Evolutionary conservation across 148 eudicot species (phyloP), one percentile per base, ranked within the genome.

Genomic region (Chenopodium berlandieri): DNA sequence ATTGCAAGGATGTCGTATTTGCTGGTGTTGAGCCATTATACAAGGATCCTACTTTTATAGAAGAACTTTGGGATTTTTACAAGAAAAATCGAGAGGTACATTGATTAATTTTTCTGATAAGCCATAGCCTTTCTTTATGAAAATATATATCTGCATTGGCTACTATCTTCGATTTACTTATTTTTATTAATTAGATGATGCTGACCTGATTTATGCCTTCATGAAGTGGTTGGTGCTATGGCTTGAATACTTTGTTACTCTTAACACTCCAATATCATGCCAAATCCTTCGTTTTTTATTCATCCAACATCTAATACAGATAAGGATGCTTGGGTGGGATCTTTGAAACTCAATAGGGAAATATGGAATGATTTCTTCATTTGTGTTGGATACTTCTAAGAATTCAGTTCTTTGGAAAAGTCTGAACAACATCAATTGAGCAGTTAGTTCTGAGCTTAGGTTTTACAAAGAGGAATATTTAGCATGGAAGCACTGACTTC

Each of bases 1-100:
- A 92, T 76, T 94, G 97, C 81, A 89, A 86, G 78, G 94, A 95
- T 82, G 91, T 90, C 50, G 89, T 92, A 40, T 96, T 96, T 82
- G 94, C 92, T 66, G 97, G 97, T 32, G 75, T 85, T 80, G 88
- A 79, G 50, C 83, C 84, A 86, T 78, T 60, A 54, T 76, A 91
- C 84, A 79, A 93, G 85, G 88, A 85, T 82, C 76, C 84, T 30
- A 85, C 67, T 82, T 77, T 93, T 73, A 87, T 91, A 11, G 86
- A 90, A 14, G 87, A 90, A 32, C 84, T 90, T 22, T 89, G 94
- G 97, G 85, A 83, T 2, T 90, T 84, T 82, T 93, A 91, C 85
- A 82, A 78, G 83, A 82, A 80, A 82, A 81, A 84, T 22, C 74
- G 80, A 48, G 85, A 92, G 97, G 98, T 95, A 64, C 22, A n/a